Evolutionary conservation across 116 monocot genomes (phyloP).

Genomic region (Papilionanthe hybrid): DNA sequence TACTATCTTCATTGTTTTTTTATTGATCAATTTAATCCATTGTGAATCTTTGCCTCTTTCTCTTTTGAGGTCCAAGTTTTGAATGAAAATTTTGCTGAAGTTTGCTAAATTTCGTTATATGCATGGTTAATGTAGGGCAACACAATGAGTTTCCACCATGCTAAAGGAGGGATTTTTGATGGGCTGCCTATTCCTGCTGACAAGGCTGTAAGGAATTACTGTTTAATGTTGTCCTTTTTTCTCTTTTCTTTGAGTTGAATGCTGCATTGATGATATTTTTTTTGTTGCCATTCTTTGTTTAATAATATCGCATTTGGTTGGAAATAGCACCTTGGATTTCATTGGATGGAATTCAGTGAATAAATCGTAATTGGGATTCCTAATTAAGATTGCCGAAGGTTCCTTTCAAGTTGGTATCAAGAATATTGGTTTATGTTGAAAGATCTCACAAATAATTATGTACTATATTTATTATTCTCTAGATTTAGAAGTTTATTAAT

Average conservation of each 20-base stretch:
- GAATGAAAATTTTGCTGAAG: background rate
- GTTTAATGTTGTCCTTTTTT: background rate
- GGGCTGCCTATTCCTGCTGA: conserved; percentile 25
- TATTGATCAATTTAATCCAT: background rate
- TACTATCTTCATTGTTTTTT: background rate
- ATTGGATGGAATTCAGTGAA: background rate
- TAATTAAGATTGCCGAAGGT: background rate
- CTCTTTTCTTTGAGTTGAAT: background rate
- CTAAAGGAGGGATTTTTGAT: conserved; percentile 23
- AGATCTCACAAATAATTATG: too few relatives aligned
- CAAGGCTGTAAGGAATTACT: conserved; percentile 14
- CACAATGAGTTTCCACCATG: conserved; percentile 15
- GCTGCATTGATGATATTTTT: background rate
- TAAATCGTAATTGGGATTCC: background rate
- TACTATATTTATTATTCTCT: too few relatives aligned
- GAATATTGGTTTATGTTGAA: background rate
- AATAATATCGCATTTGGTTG: too few relatives aligned
- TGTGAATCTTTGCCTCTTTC: background rate
- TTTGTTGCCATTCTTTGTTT: background rate
- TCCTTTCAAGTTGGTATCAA: background rate
- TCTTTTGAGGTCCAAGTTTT: background rate
- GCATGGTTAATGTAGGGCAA: conserved; percentile 5
- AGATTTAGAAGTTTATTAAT: too few relatives aligned
- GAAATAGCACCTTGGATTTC: too few relatives aligned
- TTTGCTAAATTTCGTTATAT: background rate